Conservation (phyloP, 2,329 filamentous ascomycete species). For the Rhynchosporium graminicola region DNA sequence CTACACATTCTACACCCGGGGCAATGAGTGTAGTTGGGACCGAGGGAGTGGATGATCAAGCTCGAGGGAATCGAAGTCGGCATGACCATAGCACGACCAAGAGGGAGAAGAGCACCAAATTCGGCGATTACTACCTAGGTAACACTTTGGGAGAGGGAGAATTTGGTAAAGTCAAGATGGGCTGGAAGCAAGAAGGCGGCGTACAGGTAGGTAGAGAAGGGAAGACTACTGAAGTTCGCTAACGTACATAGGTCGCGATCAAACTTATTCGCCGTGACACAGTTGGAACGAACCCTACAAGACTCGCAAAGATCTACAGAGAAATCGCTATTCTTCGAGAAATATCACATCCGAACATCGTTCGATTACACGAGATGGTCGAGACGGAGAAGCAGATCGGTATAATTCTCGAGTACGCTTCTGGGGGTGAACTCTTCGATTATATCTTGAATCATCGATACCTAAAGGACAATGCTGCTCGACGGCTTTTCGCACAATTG, state of each 20-base stretch:
- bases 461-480: slow-evolving; percentile 88
- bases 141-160: slow-evolving; percentile 97
- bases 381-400: slow-evolving; percentile 97
- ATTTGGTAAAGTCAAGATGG: slow-evolving; percentile 97
- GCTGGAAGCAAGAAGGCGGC: slow-evolving; percentile 94
- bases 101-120: slow-evolving; percentile 76
- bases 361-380: slow-evolving; percentile 96
- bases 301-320: slow-evolving; percentile 94
- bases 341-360: slow-evolving; percentile 94
- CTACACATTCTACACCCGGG: slow-evolving; percentile 47
- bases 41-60: slow-evolving; percentile 51
- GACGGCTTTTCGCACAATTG: slow-evolving; percentile 90
- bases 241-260: slow-evolving; percentile 74
- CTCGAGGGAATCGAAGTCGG: slow-evolving; percentile 51
- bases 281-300: slow-evolving; percentile 82
- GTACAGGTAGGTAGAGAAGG: slow-evolving; percentile 61
- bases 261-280: slow-evolving; percentile 94
- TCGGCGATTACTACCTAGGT: slow-evolving; percentile 93
- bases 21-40: slow-evolving; percentile 51
- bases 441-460: slow-evolving; percentile 98
- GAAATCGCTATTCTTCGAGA: slow-evolving; percentile 90
- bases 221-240: slow-evolving; percentile 5
- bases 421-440: slow-evolving; percentile 95
- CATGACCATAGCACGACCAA: slow-evolving; percentile 55
- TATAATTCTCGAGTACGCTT: slow-evolving; percentile 97